phyloP scores from a whole-genome alignment of 306 rosid species.

The Cucumis hystrix region DNA sequence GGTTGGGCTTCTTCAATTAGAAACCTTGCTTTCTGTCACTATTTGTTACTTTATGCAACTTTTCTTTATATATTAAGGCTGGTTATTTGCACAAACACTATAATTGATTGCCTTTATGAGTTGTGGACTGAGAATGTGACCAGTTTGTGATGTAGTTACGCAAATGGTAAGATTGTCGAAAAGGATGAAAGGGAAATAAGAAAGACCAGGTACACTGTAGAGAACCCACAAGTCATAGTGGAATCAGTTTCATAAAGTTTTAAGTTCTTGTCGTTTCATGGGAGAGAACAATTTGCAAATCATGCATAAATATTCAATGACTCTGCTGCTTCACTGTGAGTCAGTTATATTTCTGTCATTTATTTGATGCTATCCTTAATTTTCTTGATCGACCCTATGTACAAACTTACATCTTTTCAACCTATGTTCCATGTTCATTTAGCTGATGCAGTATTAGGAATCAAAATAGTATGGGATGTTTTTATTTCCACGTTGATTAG shows the following conservation, averaged over 20 bases:
- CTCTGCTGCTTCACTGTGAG: not conserved
- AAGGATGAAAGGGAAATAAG: not conserved
- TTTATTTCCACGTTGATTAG: too few species aligned
- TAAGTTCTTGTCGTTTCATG: not conserved
- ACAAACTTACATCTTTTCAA: not conserved
- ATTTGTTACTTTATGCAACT: not conserved
- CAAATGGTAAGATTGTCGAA: not conserved
- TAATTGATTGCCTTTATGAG: not conserved
- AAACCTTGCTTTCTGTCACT: not conserved
- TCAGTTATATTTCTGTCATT: not conserved
- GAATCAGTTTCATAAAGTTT: constrained; percentile 1
- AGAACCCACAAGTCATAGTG: not conserved
- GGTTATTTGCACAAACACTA: not conserved
- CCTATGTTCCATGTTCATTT: not conserved
- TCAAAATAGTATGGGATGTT: too few species aligned
- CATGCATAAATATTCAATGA: not conserved
- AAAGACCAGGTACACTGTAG: not conserved
- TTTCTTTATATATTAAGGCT: not conserved
- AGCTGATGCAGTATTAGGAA: not conserved
- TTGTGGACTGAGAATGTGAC: not conserved
- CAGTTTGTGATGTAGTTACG: not conserved
- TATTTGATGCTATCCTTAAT: not conserved
- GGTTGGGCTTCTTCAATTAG: too few species aligned
- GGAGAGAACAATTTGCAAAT: not conserved
- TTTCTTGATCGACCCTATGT: not conserved